A percentile compares a stretch with the other conserved stretches of the same genome.
Conservation (phyloP, 768 basidiomycete genomes). For the Phanerochaete carnosa region DNA sequence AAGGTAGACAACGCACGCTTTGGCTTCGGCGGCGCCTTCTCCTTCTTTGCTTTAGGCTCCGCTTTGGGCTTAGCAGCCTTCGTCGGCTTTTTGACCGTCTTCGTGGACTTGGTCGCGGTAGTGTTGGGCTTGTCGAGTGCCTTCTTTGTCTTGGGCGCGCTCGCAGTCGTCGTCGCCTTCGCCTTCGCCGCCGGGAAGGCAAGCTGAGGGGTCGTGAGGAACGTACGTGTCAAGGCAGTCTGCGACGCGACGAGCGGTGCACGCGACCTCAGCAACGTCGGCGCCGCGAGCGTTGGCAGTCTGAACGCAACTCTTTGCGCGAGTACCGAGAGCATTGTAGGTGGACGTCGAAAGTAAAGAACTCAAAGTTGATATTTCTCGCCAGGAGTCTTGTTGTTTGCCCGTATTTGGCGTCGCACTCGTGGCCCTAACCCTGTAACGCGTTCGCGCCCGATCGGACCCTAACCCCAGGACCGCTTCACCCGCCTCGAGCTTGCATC, state of each 20-base stretch:
- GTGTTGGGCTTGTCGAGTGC: background rate
- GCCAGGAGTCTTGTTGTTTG: constrained; percentile 7
- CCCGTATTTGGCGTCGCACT: background rate
- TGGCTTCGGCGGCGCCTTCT: background rate
- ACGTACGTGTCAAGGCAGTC: constrained; percentile 2
- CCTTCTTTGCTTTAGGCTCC: background rate
- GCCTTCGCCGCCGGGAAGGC: constrained; percentile 2
- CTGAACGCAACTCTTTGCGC: background rate
- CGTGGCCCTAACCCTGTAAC: background rate
- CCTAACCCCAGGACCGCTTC: background rate
- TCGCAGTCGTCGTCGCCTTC: background rate
- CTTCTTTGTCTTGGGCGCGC: background rate
- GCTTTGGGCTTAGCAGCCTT: constrained; percentile 1
- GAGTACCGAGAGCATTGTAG: constrained; percentile 2
- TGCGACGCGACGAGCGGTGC: background rate
- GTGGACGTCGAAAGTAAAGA: background rate
- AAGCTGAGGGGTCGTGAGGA: constrained; percentile 7
- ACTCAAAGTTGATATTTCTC: background rate
- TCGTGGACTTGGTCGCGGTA: background rate
- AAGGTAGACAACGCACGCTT: background rate
- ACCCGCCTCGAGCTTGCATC: background rate
- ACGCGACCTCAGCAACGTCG: background rate
- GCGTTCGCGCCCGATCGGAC: background rate
- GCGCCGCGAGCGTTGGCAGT: background rate
- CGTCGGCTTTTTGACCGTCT: background rate